phyloP scores from a whole-genome alignment of 805 yeast genomes.

The Wickerhamiella slavikovae region DNA sequence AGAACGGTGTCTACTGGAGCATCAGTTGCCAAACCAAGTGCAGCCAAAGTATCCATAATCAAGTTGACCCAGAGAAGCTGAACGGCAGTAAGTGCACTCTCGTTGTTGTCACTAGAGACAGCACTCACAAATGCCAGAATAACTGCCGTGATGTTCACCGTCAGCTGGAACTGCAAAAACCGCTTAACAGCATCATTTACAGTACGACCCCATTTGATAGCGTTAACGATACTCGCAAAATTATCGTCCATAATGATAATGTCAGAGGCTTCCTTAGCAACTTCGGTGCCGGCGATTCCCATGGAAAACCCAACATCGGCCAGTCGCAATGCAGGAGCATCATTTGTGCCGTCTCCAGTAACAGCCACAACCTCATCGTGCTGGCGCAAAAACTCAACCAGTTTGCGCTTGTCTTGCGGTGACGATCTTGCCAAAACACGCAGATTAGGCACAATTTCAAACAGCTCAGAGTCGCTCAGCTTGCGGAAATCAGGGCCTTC shows the following conservation, averaged over 20 bases:
- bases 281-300: constrained; percentile 98
- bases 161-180: constrained; percentile 87
- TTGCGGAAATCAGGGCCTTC: constrained; percentile 84
- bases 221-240: constrained; percentile 84
- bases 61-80: constrained; percentile 93
- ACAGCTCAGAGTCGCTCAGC: constrained; percentile 35
- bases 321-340: constrained; percentile 88
- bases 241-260: constrained; percentile 87
- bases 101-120: constrained; percentile 57
- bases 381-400: constrained; percentile 60
- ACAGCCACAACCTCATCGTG: constrained; percentile 93
- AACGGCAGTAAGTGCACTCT: constrained; percentile 87
- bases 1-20: constrained; percentile 74
- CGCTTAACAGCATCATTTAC: constrained; percentile 87
- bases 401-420: constrained; percentile 81
- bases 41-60: constrained; percentile 97
- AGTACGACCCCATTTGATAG: constrained; percentile 97
- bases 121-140: constrained; percentile 84
- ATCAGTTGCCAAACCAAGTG: constrained; percentile 92
- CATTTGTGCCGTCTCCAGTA: constrained; percentile 98
- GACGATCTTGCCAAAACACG: constrained; percentile 83
- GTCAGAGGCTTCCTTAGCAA: constrained; percentile 93
- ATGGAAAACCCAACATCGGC: constrained; percentile 98
- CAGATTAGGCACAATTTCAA: constrained; percentile 44
- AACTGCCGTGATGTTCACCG: constrained; percentile 95